Conservation (phyloP, 495 filamentous ascomycete genomes). For the Penicillium parvum region DNA sequence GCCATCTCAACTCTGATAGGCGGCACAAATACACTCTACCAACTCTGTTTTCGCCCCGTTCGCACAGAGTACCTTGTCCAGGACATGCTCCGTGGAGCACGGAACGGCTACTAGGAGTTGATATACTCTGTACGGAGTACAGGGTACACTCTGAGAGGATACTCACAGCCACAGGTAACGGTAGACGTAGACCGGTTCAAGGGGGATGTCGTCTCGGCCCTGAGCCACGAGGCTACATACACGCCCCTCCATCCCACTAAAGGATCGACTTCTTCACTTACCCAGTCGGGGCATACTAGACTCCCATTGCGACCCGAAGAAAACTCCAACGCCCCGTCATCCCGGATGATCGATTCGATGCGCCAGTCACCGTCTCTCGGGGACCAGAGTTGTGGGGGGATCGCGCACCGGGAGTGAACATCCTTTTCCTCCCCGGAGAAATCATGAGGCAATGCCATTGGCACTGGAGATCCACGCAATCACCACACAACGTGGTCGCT, state of each 20-base stretch:
- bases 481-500: constrained; percentile 2
- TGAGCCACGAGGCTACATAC: no score
- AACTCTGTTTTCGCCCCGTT: background rate
- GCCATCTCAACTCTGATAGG: constrained; percentile 6
- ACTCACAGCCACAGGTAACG: no score
- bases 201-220: no score
- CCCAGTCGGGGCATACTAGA: constrained; percentile 3
- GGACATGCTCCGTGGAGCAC: no score
- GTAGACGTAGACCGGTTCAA: no score
- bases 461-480: constrained; percentile 1
- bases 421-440: constrained; percentile 10
- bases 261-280: constrained; percentile 10
- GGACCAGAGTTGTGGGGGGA: constrained; percentile 3
- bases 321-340: constrained; percentile 10
- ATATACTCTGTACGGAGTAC: no score
- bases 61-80: no score
- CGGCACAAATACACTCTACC: background rate
- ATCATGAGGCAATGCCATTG: constrained; percentile 2
- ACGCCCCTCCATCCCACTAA: constrained; percentile 3
- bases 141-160: no score
- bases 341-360: constrained; percentile 8
- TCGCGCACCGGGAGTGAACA: background rate
- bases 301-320: constrained; percentile 5
- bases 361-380: constrained; percentile 9
- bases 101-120: no score